phyloP scores from a whole-genome alignment of 169 alveolate genomes.

The Cryptosporidium viatorum region DNA sequence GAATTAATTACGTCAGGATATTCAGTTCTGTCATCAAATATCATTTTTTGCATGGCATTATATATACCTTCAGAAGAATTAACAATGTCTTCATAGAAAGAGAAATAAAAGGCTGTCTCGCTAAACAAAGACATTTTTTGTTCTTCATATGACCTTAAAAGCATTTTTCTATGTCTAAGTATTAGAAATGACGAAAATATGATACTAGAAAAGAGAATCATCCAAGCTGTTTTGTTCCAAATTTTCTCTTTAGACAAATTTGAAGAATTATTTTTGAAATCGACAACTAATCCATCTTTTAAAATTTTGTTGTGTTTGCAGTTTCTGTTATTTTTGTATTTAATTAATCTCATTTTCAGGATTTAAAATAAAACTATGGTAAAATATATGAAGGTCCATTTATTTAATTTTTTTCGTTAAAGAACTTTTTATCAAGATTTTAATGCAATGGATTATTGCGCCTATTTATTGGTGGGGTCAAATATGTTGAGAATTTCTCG shows the following conservation, averaged over 20 bases:
- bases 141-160: constrained; percentile 35
- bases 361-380: background rate
- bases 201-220: constrained; percentile 3
- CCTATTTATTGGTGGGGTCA: constrained; percentile 2
- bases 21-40: constrained; percentile 77
- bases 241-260: background rate
- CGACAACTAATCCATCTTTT: background rate
- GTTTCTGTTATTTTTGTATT: no score
- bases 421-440: background rate
- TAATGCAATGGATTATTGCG: background rate
- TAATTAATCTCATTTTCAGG: background rate
- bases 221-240: background rate
- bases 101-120: constrained; percentile 78
- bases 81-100: constrained; percentile 77
- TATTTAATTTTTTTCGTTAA: background rate
- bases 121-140: constrained; percentile 65
- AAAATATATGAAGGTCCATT: background rate
- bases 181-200: constrained; percentile 45
- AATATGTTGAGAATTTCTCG: background rate
- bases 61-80: constrained; percentile 52
- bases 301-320: background rate
- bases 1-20: constrained; percentile 79
- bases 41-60: background rate
- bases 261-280: background rate
- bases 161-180: constrained; percentile 52